Conservation (phyloP, 2,329 filamentous ascomycete species). For the Malbranchea cinnamomea region DNA sequence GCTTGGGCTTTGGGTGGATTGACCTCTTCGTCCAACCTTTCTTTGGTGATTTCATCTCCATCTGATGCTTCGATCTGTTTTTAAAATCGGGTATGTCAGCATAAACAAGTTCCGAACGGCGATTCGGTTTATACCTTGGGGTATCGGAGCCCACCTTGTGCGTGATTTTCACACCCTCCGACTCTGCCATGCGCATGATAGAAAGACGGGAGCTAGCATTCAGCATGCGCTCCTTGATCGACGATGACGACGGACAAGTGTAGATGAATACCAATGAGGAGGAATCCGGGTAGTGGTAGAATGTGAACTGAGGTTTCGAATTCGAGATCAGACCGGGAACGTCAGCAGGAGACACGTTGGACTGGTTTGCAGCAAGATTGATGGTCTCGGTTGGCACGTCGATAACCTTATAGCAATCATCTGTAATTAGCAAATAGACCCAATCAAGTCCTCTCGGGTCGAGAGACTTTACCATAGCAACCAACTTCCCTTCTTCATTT, state of each 20-base stretch:
- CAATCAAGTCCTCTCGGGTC: too few species aligned
- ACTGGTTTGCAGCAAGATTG: constrained; percentile 32
- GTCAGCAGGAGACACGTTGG: constrained; percentile 27
- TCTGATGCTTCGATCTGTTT: constrained; percentile 42
- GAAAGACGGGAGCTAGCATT: constrained; percentile 44
- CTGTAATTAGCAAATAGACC: constrained; percentile 13
- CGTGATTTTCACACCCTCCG: constrained; percentile 40
- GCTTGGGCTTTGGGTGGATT: constrained; percentile 33
- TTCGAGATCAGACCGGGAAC: constrained; percentile 35
- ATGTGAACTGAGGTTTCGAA: constrained; percentile 44
- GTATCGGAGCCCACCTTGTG: constrained; percentile 34
- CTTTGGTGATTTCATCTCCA: constrained; percentile 41
- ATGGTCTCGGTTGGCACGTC: constrained; percentile 38
- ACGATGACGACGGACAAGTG: constrained; percentile 45
- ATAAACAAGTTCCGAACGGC: constrained; percentile 2
- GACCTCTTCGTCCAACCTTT: constrained; percentile 40
- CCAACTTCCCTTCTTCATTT: constrained; percentile 22
- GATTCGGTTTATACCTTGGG: not conserved
- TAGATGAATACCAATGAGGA: constrained; percentile 45
- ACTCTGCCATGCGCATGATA: constrained; percentile 39
- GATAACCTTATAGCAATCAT: constrained; percentile 21
- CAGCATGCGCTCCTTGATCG: constrained; percentile 52
- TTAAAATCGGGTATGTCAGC: constrained; percentile 9
- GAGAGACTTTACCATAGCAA: constrained; percentile 39
- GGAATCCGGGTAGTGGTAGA: constrained; percentile 40